phyloP scores from a whole-genome alignment of 2,329 filamentous ascomycete species.

The Botrytis fabae region DNA sequence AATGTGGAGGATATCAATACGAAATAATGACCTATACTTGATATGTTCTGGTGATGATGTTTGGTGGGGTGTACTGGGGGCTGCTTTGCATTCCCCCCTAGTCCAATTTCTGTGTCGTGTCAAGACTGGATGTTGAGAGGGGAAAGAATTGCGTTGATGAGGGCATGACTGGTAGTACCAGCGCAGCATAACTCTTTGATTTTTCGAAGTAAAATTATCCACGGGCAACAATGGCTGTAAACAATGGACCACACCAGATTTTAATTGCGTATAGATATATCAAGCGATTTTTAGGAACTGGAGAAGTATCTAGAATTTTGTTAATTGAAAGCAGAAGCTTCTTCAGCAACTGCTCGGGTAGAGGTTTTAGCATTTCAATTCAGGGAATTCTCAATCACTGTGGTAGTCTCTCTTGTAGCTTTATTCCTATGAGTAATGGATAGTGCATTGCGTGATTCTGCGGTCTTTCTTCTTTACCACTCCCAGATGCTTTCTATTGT shows the following conservation, averaged over 20 bases:
- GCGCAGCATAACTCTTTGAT: neutral
- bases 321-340: no score
- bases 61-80: no score
- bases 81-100: neutral
- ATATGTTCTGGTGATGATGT: neutral
- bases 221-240: no score
- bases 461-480: no score
- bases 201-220: no score
- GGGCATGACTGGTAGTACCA: neutral
- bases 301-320: no score
- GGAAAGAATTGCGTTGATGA: neutral
- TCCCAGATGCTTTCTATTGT: no score
- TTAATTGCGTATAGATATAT: no score
- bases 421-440: rapidly evolving
- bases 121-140: neutral
- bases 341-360: no score
- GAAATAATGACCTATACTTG: neutral
- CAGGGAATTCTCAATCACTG: neutral
- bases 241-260: no score
- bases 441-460: neutral
- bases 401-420: neutral
- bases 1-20: neutral
- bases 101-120: neutral
- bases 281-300: no score
- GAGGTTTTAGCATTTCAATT: no score